Evolutionary conservation across 352 stramenopile species (phyloP).

Genomic region (Phytopythium boreale): DNA sequence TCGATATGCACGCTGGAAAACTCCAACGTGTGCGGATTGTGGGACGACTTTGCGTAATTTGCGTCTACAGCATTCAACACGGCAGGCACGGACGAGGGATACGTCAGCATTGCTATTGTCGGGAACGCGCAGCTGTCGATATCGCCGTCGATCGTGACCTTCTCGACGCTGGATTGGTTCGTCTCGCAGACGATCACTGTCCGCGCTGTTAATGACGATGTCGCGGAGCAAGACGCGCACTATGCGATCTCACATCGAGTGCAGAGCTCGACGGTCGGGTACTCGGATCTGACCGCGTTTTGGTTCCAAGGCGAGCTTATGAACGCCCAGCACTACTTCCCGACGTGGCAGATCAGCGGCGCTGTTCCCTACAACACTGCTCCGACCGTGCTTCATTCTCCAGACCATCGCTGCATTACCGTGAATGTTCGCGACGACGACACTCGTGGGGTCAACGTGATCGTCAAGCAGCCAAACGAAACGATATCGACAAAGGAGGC

Average conservation of each 20-base stretch:
- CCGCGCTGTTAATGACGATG: constrained; percentile 35
- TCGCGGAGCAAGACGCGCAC: constrained; percentile 34
- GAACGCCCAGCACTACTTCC: constrained; percentile 16
- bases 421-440: constrained; percentile 54
- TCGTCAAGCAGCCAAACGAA: constrained; percentile 32
- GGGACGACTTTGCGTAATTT: constrained; percentile 30
- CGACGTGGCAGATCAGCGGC: constrained; percentile 19
- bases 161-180: constrained; percentile 62
- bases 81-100: constrained; percentile 9
- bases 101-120: constrained; percentile 61
- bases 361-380: constrained; percentile 63
- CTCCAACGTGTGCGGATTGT: constrained; percentile 50
- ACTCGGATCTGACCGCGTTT: constrained; percentile 49
- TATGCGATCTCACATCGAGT: constrained; percentile 53
- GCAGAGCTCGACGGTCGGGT: constrained; percentile 42
- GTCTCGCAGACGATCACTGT: constrained; percentile 51
- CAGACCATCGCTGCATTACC: constrained; percentile 43
- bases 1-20: constrained; percentile 27
- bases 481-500: constrained; percentile 40
- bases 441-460: constrained; percentile 32
- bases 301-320: constrained; percentile 41
- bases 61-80: constrained; percentile 36
- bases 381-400: constrained; percentile 45
- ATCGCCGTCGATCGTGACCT: constrained; percentile 56
- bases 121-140: constrained; percentile 45